Base-by-base conservation (phyloP, 306 rosid genomes). In the Spatholobus suberectus region DNA sequence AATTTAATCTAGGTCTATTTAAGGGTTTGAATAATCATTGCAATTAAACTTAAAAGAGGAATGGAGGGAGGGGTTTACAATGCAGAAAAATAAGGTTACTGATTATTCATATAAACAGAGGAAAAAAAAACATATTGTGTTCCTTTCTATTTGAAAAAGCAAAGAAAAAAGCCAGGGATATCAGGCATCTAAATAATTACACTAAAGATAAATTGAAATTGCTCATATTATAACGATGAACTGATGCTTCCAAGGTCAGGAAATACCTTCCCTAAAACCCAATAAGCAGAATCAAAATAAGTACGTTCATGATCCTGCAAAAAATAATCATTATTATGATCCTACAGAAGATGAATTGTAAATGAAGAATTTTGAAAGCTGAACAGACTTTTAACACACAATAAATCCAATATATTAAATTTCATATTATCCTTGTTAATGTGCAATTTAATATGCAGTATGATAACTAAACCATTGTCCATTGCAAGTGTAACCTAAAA, bases 221-320 rank as follows among this genome's bases (percentile, higher is more conserved):
- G 72, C 29, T 5, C 32, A 62, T 37, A 51, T 79, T 46, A 37
- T 55, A 51, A 62, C n/a, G 61, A 81, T 34, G 43, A 51, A 41
- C 37, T 83, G 12, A 75, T 29, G 54, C 65, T 13, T 80, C 55
- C 5, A 57, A 41, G 43, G 70, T 74, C n/a, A 26, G 41, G 80
- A 70, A 79, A 69, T 88, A 95, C 98, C 97, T 95, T 95, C 73
- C 98, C 97, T 83, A 95, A 81, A 75, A 97, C 99, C 99, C 99
- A 96, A 84, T 96, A 98, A 32, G 99, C 99, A 77, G 99, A n/a
- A n/a, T n/a, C n/a, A n/a, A n/a, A n/a, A n/a, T n/a, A n/a, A n/a
- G n/a, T n/a, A n/a, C n/a, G n/a, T n/a, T n/a, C n/a, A n/a, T n/a
- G n/a, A n/a, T n/a, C n/a, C n/a, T n/a, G n/a, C n/a, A n/a, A n/a